Conservation (phyloP, 495 filamentous ascomycete species). For the Darksidea phi region DNA sequence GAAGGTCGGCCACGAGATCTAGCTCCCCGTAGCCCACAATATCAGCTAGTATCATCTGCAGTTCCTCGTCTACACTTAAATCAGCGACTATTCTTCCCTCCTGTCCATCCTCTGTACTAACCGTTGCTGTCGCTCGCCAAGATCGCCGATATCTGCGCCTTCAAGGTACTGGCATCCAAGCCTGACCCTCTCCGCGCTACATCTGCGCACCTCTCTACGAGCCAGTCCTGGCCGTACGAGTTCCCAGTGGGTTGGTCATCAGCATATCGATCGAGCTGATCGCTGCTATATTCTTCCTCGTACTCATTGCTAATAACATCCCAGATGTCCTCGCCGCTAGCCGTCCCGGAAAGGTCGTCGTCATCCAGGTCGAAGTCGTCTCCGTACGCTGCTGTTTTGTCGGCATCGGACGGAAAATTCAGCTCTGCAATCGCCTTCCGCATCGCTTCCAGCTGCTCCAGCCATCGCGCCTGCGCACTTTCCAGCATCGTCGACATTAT, state of each 20-base stretch:
- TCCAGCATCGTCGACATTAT: slow-evolving; percentile 40
- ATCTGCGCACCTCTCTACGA: slow-evolving; percentile 61
- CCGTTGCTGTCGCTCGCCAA: slow-evolving; percentile 58
- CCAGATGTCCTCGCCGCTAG: slow-evolving; percentile 80
- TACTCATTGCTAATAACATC: slow-evolving; percentile 77
- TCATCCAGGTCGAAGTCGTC: slow-evolving; percentile 60
- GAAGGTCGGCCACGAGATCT: slow-evolving; percentile 81
- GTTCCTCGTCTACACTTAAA: slow-evolving; percentile 64
- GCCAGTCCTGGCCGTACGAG: slow-evolving; percentile 55
- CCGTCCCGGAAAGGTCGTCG: slow-evolving; percentile 57
- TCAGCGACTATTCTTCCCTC: slow-evolving; percentile 32
- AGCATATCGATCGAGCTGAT: slow-evolving; percentile 49
- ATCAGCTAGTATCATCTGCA: slow-evolving; percentile 88
- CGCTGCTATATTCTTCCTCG: slow-evolving; percentile 56
- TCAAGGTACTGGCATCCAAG: slow-evolving; percentile 59
- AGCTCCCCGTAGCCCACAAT: slow-evolving; percentile 89
- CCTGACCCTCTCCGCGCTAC: slow-evolving; percentile 61
- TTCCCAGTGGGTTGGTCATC: slow-evolving; percentile 37
- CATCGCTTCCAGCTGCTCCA: slow-evolving; percentile 69
- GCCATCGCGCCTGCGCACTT: slow-evolving; percentile 63
- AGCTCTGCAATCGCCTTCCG: slow-evolving; percentile 68
- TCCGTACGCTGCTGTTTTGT: slow-evolving; percentile 50
- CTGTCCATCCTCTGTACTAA: not conserved
- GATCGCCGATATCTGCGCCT: slow-evolving; percentile 68
- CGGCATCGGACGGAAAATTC: slow-evolving; percentile 54